phyloP scores from a whole-genome alignment of 176 grass and related monocot species.

The bread wheat (Triticum aestivum) region DNA sequence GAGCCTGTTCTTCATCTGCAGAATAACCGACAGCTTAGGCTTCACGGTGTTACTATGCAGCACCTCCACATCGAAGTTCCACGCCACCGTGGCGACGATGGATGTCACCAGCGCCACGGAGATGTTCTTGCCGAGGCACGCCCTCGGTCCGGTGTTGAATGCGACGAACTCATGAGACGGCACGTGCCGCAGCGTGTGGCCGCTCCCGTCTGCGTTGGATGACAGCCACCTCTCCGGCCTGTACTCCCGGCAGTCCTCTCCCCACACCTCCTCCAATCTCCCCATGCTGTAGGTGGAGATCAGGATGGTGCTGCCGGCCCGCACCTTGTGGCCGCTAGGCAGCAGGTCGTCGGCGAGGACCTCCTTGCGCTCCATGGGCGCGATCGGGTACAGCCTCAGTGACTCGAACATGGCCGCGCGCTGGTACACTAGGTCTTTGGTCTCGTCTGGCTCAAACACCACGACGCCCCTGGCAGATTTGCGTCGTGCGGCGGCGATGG shows the following conservation, averaged over 20 bases:
- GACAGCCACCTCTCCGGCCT: neutral
- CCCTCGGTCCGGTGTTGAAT: neutral
- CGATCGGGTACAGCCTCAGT: neutral
- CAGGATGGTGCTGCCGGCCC: neutral
- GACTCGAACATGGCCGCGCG: neutral
- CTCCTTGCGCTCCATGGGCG: neutral
- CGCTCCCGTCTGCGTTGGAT: neutral
- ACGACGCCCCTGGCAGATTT: fast-evolving
- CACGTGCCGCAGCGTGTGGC: neutral
- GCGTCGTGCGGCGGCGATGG: neutral
- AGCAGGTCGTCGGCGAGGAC: neutral
- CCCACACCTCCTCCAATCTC: neutral
- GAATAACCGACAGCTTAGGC: neutral
- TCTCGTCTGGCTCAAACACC: neutral
- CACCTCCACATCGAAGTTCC: neutral
- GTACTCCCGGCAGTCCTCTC: neutral
- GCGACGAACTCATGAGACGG: neutral
- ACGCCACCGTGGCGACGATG: neutral
- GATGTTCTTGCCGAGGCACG: neutral
- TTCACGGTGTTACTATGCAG: neutral
- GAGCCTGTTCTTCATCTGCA: neutral
- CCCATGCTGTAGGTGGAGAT: neutral
- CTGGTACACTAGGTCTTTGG: neutral
- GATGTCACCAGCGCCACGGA: neutral
- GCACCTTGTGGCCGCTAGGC: neutral